phyloP scores from a whole-genome alignment of 2,329 filamentous ascomycete species.

The Rutstroemia sp. region DNA sequence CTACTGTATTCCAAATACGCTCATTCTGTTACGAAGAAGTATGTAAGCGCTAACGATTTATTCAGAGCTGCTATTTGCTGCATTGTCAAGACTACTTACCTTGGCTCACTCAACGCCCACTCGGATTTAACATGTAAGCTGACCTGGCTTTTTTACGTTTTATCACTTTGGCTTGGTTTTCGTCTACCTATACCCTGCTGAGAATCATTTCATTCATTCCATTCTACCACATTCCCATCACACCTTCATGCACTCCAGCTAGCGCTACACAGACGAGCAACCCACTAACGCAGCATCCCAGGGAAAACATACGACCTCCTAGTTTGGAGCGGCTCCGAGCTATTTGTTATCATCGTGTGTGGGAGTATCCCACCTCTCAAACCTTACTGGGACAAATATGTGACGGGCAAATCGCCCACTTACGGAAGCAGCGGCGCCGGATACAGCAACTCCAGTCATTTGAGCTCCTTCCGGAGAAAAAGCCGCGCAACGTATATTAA shows the following conservation, averaged over 20 bases:
- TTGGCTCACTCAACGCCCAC: background rate
- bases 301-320: conserved; percentile 6
- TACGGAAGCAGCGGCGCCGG: background rate
- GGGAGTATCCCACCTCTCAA: conserved; percentile 9
- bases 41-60: background rate
- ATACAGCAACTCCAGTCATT: background rate
- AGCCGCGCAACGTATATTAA: background rate
- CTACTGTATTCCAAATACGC: background rate
- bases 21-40: background rate
- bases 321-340: conserved; percentile 5
- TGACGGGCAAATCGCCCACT: background rate
- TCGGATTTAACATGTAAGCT: conserved; percentile 7
- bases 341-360: conserved; percentile 7
- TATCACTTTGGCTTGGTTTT: no score
- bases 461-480: background rate
- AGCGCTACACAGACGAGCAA: background rate
- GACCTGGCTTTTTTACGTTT: background rate
- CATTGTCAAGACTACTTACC: conserved; percentile 6
- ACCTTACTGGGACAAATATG: background rate
- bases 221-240: no score
- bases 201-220: no score
- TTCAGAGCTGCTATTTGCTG: conserved; percentile 6
- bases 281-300: background rate
- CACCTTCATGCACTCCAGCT: no score
- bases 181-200: no score